phyloP scores from a whole-genome alignment of 2,329 filamentous ascomycete species.

The Pyrenochaeta sp. region DNA sequence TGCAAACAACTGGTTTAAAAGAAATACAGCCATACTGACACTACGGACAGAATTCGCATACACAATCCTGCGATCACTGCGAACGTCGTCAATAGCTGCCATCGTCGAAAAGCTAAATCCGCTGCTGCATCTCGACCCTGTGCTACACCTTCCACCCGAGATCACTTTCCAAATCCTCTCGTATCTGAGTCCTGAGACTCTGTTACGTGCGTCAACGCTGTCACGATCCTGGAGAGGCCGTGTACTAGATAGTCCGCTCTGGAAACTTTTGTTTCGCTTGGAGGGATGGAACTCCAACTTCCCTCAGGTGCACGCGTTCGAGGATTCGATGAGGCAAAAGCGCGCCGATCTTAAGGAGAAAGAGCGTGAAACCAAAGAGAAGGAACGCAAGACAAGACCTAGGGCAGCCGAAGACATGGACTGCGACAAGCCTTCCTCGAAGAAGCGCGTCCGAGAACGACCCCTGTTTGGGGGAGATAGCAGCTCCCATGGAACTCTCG shows the following conservation, averaged over 20 bases:
- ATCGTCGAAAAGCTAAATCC: slow-evolving; percentile 83
- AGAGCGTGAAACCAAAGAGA: slow-evolving; percentile 54
- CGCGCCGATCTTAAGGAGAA: slow-evolving; percentile 45
- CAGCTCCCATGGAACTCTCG: slow-evolving; percentile 27
- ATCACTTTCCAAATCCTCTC: slow-evolving; percentile 89
- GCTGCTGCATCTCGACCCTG: slow-evolving; percentile 90
- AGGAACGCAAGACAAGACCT: slow-evolving; percentile 56
- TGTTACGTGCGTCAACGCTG: slow-evolving; percentile 79
- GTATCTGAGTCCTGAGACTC: slow-evolving; percentile 80
- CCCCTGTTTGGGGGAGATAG: slow-evolving; percentile 51
- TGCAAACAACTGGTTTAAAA: neutral
- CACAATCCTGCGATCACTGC: slow-evolving; percentile 76
- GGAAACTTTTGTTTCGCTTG: slow-evolving; percentile 80
- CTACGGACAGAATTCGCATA: slow-evolving; percentile 74
- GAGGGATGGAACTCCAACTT: slow-evolving; percentile 85
- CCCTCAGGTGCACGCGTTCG: slow-evolving; percentile 70
- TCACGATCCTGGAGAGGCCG: slow-evolving; percentile 84
- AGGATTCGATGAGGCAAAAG: slow-evolving; percentile 61
- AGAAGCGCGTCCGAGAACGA: slow-evolving; percentile 59
- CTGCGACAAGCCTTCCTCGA: slow-evolving; percentile 58
- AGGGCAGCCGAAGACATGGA: slow-evolving; percentile 56
- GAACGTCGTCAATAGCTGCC: slow-evolving; percentile 78
- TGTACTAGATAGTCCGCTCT: slow-evolving; percentile 82
- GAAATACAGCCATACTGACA: slow-evolving; percentile 8
- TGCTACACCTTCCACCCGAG: slow-evolving; percentile 83